Percentiles rank a stretch among this genome's conserved stretches.
Conservation (phyloP, 345 rosid genomes). For the Combretum micranthum region DNA sequence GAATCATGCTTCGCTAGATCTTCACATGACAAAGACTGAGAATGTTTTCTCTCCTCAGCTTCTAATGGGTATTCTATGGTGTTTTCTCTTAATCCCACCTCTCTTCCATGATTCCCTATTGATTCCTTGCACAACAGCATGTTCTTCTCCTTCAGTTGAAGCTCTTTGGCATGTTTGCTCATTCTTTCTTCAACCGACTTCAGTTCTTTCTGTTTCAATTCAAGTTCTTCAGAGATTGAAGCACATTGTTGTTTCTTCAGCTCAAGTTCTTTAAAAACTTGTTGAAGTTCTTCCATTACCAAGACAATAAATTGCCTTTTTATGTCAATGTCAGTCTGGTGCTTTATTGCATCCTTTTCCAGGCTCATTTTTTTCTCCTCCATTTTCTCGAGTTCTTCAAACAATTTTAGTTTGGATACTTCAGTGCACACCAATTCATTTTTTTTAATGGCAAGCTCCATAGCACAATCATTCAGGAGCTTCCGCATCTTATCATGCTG, state of each 20-base stretch:
- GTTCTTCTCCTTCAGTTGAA: conserved; percentile 14
- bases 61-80: not conserved
- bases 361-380: conserved; percentile 5
- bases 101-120: too few relatives aligned
- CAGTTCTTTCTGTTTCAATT: conserved; percentile 12
- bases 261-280: not conserved
- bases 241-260: conserved; percentile 1
- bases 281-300: too few relatives aligned
- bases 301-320: too few relatives aligned
- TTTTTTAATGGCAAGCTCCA: not conserved
- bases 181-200: not conserved
- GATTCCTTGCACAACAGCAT: conserved; percentile 1
- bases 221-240: conserved; percentile 14
- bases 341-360: too few relatives aligned
- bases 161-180: conserved; percentile 1
- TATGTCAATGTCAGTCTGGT: not conserved
- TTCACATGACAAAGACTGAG: conserved; percentile 34
- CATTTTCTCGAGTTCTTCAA: not conserved
- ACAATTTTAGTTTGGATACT: not conserved
- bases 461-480: not conserved
- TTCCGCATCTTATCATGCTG: not conserved
- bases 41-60: conserved; percentile 20
- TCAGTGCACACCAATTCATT: conserved; percentile 1
- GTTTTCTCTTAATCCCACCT: not conserved
- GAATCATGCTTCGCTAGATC: conserved; percentile 17